These are phyloP conservation scores for Tolypocladium amazonense DNA, from an alignment of 2,329 filamentous ascomycete genomes.

Conservation along the genomic window DNA sequence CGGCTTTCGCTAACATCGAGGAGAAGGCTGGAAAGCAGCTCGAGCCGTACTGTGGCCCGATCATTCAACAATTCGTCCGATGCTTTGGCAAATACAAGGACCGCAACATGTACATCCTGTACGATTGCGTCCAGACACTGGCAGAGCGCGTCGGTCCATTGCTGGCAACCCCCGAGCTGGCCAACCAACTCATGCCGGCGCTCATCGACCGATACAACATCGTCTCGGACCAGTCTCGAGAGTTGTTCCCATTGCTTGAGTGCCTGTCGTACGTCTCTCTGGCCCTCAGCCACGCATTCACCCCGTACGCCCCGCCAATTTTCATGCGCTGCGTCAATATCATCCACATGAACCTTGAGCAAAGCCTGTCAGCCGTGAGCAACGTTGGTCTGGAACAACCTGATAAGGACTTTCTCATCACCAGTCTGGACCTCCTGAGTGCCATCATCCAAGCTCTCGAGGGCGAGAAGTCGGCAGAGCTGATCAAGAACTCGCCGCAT, in stretches of 20 bases:
- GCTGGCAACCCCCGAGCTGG: slow-evolving; percentile 70
- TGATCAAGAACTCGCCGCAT: slow-evolving; percentile 66
- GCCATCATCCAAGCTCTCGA: slow-evolving; percentile 87
- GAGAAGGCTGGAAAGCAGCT: slow-evolving; percentile 79
- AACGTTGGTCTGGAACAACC: slow-evolving; percentile 65
- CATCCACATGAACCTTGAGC: slow-evolving; percentile 83
- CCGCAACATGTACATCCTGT: slow-evolving; percentile 96
- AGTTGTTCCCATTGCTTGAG: slow-evolving; percentile 91
- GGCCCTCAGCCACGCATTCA: slow-evolving; percentile 71
- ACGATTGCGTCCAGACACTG: slow-evolving; percentile 95
- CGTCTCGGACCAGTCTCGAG: slow-evolving; percentile 78
- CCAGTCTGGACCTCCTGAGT: slow-evolving; percentile 85
- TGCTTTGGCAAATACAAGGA: slow-evolving; percentile 97
- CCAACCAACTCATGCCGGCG: slow-evolving; percentile 82
- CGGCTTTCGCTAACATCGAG: slow-evolving; percentile 90
- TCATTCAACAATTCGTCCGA: slow-evolving; percentile 81
- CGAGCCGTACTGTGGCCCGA: slow-evolving; percentile 77
- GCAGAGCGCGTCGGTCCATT: slow-evolving; percentile 82
- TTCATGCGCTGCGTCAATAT: slow-evolving; percentile 84
- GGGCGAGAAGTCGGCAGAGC: slow-evolving; percentile 57
- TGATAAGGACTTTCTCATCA: slow-evolving; percentile 95
- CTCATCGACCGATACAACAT: slow-evolving; percentile 81
- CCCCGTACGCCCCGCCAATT: slow-evolving; percentile 75
- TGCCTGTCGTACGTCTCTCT: slow-evolving; percentile 91
- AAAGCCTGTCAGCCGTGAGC: slow-evolving; percentile 58